A percentile compares a stretch with the other conserved stretches of the same genome.
Evolutionary conservation across 2,329 filamentous ascomycete species (phyloP).

Genomic region (Beauveria caledonica): DNA sequence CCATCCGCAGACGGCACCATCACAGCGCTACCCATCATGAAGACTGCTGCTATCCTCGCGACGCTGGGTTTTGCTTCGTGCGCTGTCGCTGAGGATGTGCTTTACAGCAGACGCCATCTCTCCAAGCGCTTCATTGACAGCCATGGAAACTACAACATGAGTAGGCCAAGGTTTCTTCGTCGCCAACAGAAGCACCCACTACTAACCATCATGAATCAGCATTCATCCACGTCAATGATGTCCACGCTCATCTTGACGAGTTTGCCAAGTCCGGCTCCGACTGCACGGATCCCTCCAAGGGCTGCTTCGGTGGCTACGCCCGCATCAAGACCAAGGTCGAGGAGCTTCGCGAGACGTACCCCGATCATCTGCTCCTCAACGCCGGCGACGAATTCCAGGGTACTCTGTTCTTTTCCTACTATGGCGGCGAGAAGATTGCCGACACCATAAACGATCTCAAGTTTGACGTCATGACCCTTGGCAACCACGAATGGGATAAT

Average conservation of each 20-base stretch:
- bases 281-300: conserved; percentile 46
- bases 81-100: conserved; percentile 33
- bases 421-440: conserved; percentile 60
- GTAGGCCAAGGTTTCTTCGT: conserved; percentile 18
- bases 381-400: conserved; percentile 64
- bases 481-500: conserved; percentile 60
- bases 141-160: conserved; percentile 46
- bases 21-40: conserved; percentile 11
- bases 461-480: conserved; percentile 61
- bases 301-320: conserved; percentile 57
- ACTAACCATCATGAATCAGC: conserved; percentile 23
- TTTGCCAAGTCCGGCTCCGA: conserved; percentile 54
- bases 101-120: conserved; percentile 38
- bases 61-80: conserved; percentile 23
- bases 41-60: conserved; percentile 17
- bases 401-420: conserved; percentile 59
- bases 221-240: conserved; percentile 63
- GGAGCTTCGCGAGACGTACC: conserved; percentile 45
- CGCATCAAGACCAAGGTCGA: conserved; percentile 55
- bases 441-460: conserved; percentile 55
- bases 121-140: conserved; percentile 41
- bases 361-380: conserved; percentile 56
- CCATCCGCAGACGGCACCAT: background rate
- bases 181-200: background rate
- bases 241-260: conserved; percentile 59